Conservation (phyloP, 106 monocot species). For the Narthecium ossifragum region DNA sequence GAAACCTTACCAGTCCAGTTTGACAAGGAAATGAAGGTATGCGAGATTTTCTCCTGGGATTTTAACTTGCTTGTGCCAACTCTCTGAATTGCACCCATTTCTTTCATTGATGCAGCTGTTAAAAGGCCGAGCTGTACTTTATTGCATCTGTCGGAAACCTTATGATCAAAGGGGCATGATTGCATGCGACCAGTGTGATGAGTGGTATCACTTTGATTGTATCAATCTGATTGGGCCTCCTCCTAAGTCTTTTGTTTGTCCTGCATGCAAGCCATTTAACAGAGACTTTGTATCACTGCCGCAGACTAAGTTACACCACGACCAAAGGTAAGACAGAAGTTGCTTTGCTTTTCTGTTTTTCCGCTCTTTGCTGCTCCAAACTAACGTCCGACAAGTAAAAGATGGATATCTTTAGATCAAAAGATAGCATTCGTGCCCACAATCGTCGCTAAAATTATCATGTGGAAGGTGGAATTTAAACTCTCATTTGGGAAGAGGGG, state of each 20-base stretch:
- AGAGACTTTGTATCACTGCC: constrained; percentile 37
- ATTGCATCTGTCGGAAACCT: constrained; percentile 86
- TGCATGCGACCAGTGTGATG: constrained; percentile 83
- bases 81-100: constrained; percentile 3
- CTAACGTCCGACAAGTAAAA: too few species aligned
- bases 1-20: constrained; percentile 45
- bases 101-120: constrained; percentile 36
- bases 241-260: constrained; percentile 51
- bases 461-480: too few species aligned
- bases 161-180: constrained; percentile 71
- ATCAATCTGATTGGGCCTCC: constrained; percentile 37
- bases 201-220: constrained; percentile 87
- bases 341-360: background rate
- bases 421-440: too few species aligned
- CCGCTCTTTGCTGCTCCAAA: too few species aligned
- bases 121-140: constrained; percentile 52
- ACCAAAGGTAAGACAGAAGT: constrained; percentile 25
- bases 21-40: constrained; percentile 62
- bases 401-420: too few species aligned
- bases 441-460: too few species aligned
- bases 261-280: constrained; percentile 53
- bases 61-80: background rate
- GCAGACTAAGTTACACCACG: constrained; percentile 5
- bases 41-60: too few species aligned
- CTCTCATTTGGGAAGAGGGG: too few species aligned